Evolutionary conservation across 2,329 filamentous ascomycete species (phyloP).

Genomic region (Phoma sp.): DNA sequence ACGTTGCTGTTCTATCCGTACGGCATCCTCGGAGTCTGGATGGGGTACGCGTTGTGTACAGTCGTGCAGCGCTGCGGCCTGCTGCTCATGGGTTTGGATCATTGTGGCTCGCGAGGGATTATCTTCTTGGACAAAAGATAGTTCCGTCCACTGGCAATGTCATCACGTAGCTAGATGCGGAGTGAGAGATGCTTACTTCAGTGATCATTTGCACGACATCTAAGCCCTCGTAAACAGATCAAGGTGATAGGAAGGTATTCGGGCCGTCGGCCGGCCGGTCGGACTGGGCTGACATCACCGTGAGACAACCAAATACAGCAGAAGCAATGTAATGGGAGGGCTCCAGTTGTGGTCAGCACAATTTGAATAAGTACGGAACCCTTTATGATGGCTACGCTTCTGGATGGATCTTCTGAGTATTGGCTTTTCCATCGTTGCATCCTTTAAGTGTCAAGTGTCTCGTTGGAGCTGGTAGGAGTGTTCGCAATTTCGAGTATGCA

Average conservation of each 20-base stretch:
- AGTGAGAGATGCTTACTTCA: neutral
- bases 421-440: too few relatives aligned
- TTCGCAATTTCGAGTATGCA: neutral
- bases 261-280: constrained; percentile 16
- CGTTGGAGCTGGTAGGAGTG: too few relatives aligned
- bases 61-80: constrained; percentile 20
- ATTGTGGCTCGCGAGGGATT: too few relatives aligned
- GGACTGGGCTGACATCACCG: constrained; percentile 1
- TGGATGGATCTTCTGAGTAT: too few relatives aligned
- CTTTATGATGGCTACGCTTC: too few relatives aligned
- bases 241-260: neutral
- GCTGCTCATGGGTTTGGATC: constrained; percentile 12
- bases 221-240: too few relatives aligned
- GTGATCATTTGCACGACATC: neutral
- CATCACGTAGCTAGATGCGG: neutral
- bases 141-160: neutral
- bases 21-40: constrained; percentile 27
- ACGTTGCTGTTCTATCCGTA: constrained; percentile 25
- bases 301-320: neutral
- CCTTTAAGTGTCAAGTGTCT: too few relatives aligned
- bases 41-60: constrained; percentile 16
- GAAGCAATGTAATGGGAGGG: too few relatives aligned
- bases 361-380: too few relatives aligned
- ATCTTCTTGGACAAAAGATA: neutral
- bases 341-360: too few relatives aligned